Evolutionary conservation across 2,329 filamentous ascomycete species (phyloP).

Genomic region (Catunica adiposa): DNA sequence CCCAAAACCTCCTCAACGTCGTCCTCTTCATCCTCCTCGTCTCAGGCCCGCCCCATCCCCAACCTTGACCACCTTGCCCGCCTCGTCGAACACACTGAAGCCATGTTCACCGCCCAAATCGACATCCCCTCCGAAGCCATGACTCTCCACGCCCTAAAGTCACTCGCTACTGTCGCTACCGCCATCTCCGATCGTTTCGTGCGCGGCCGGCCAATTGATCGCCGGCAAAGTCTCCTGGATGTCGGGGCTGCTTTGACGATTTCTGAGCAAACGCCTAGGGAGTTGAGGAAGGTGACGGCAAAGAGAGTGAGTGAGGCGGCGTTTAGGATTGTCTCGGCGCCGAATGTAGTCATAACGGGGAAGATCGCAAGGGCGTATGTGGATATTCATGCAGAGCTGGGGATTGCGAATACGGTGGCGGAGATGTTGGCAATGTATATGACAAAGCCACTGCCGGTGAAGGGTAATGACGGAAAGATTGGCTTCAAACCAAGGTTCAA

Average conservation of each 20-base stretch:
- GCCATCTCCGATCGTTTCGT: conserved; percentile 23
- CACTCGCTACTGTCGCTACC: conserved; percentile 30
- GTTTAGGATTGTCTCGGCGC: conserved; percentile 55
- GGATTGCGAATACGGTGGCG: conserved; percentile 59
- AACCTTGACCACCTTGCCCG: conserved; percentile 8
- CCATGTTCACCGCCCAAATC: conserved; percentile 28
- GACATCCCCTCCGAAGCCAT: conserved; percentile 29
- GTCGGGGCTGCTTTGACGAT: conserved; percentile 2
- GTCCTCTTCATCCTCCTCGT: neutral
- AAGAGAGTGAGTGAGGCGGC: conserved; percentile 41
- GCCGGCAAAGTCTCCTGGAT: conserved; percentile 22
- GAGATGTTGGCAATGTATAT: conserved; percentile 69
- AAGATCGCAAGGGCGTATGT: conserved; percentile 59
- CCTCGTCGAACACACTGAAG: conserved; percentile 27
- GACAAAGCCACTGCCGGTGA: conserved; percentile 55
- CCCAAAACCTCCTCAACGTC: neutral
- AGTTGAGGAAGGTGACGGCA: conserved; percentile 28
- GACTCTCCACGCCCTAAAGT: conserved; percentile 28
- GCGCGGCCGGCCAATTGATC: conserved; percentile 16
- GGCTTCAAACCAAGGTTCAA: conserved; percentile 36
- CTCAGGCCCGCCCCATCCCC: neutral
- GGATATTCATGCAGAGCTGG: conserved; percentile 54
- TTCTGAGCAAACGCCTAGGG: conserved; percentile 1
- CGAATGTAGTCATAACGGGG: conserved; percentile 65
- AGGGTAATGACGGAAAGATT: conserved; percentile 1